Base-by-base conservation (phyloP, 345 rosid genomes). In the Angophora floribunda region DNA sequence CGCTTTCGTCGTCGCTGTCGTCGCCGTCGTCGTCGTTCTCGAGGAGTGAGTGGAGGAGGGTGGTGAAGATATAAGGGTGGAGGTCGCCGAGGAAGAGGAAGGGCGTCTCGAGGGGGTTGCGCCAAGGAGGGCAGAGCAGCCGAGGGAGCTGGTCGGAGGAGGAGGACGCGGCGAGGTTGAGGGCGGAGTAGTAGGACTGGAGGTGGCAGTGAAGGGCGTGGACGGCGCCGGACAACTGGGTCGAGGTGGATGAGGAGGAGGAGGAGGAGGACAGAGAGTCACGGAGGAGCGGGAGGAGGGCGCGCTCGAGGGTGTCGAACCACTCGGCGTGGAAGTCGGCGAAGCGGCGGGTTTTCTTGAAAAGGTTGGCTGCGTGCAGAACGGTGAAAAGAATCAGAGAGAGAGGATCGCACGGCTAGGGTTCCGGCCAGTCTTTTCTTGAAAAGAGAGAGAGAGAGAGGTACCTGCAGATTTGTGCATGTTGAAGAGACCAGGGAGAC, bases 71-170 rank as follows among this genome's bases (percentile, higher is more conserved):
- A 13, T 95, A 95, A 49, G 99, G 99, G 90, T 97, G 99, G 70
- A 97, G 94, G 57, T 97, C 98, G 47, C 99, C 99, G 87, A 97
- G 95, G 90, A 95, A 96, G 85, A 96, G 95, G 90, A 96, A 96
- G 51, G 99, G 97, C 7, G 88, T 91, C 87, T 95, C 98, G 57
- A 96, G 93, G 7, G 95, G 87, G 92, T 92, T 94, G 44, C 95
- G 94, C 98, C 98, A 96, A 9, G 97, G 92, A 5, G 98, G 97
- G 93, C 87, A 93, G 90, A 97, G 97, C 49, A 96, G 94, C 86
- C 92, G 89, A 44, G 99, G 92, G 75, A 96, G 92, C 82, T 91
- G 93, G 87, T 91, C 91, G 30, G 91, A 79, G 63, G 89, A 63
- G 53, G 89, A 63, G 86, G 52, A 86, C 47, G 96, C 95, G 41